phyloP scores from a whole-genome alignment of 192 early-diverging fungal genomes.

The Paraglomus occultum region DNA sequence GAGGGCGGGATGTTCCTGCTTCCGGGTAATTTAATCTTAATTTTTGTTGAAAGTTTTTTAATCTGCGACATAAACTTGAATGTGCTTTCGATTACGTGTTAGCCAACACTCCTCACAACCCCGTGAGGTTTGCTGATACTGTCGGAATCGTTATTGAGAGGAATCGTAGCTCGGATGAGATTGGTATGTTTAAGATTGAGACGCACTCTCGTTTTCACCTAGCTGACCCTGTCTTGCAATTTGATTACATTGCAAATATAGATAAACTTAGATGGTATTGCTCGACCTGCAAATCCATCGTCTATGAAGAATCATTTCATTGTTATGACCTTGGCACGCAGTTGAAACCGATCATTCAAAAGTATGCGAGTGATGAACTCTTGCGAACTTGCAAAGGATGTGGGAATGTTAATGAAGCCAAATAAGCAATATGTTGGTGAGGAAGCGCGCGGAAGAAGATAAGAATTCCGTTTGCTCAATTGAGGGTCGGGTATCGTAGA shows the following conservation, averaged over 20 bases:
- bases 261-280: constrained; percentile 98
- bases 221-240: neutral
- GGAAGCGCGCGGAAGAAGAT: too few species aligned
- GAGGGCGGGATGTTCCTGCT: constrained; percentile 97
- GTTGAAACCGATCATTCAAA: constrained; percentile 88
- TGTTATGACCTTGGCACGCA: constrained; percentile 88
- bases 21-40: constrained; percentile 56
- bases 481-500: too few species aligned
- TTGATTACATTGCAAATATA: constrained; percentile 30
- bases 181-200: constrained; percentile 47
- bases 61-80: too few species aligned
- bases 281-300: constrained; percentile 72
- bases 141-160: constrained; percentile 96
- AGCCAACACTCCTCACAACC: constrained; percentile 94
- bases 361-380: constrained; percentile 59
- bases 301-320: constrained; percentile 89
- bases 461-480: too few species aligned
- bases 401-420: constrained; percentile 58
- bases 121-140: constrained; percentile 89
- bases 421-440: constrained; percentile 31
- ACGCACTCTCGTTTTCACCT: constrained; percentile 2
- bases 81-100: neutral
- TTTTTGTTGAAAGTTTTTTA: too few species aligned
- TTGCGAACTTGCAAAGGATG: constrained; percentile 81
- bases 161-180: constrained; percentile 67